Evolutionary conservation across 2,329 filamentous ascomycete genomes (phyloP).

Genomic region (Rutstroemia sp.): DNA sequence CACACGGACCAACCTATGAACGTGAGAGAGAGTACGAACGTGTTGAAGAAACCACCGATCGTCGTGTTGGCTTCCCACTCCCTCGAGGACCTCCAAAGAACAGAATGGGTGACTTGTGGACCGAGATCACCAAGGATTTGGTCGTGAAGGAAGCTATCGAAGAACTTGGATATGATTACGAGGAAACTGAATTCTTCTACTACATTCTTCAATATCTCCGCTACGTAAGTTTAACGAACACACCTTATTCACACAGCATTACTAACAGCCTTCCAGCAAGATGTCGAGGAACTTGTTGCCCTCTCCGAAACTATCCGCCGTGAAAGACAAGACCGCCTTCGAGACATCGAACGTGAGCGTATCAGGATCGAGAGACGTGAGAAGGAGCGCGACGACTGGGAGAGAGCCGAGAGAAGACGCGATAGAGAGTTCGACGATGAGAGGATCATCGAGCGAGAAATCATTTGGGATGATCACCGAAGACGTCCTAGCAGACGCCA

Average conservation of each 20-base stretch:
- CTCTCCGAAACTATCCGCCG: constrained; percentile 75
- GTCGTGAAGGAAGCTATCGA: constrained; percentile 84
- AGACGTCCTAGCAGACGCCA: background rate
- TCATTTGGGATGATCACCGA: constrained; percentile 47
- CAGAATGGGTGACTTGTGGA: constrained; percentile 70
- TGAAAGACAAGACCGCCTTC: constrained; percentile 44
- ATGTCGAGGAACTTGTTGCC: constrained; percentile 77
- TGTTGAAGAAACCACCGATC: constrained; percentile 44
- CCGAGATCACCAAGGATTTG: constrained; percentile 91
- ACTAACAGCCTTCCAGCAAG: constrained; percentile 54
- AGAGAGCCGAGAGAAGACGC: constrained; percentile 28
- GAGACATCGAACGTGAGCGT: constrained; percentile 49
- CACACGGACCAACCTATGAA: constrained; percentile 18
- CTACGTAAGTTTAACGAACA: constrained; percentile 57
- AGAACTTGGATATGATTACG: constrained; percentile 74
- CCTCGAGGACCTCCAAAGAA: constrained; percentile 21
- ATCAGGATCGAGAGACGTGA: constrained; percentile 44
- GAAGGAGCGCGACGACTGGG: constrained; percentile 32
- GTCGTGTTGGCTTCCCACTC: constrained; percentile 32
- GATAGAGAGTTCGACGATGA: constrained; percentile 48
- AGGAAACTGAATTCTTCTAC: constrained; percentile 83
- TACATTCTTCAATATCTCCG: constrained; percentile 87
- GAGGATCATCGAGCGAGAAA: constrained; percentile 58
- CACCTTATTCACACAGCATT: background rate
- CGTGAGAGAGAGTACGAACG: constrained; percentile 37